Evolutionary conservation across 805 yeast genomes (phyloP).

Genomic region (Teunomyces gatunensis): DNA sequence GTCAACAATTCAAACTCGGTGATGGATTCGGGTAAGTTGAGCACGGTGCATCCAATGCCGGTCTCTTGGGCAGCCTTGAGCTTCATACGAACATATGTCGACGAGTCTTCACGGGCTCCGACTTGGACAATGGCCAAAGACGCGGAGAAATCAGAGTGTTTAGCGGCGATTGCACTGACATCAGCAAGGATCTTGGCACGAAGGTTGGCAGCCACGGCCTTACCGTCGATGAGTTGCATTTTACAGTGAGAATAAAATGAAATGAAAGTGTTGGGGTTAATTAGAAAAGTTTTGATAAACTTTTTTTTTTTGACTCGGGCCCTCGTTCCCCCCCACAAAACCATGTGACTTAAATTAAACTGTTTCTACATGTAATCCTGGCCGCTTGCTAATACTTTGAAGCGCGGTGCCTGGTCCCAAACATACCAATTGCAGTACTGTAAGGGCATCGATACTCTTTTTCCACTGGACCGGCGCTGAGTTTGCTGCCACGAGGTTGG

Average conservation of each 20-base stretch:
- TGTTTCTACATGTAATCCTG: background rate
- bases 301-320: conserved; percentile 1
- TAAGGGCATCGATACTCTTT: conserved; percentile 25
- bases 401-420: conserved; percentile 42
- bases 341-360: background rate
- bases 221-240: conserved; percentile 43
- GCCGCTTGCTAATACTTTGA: conserved; percentile 12
- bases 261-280: background rate
- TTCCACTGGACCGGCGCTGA: conserved; percentile 46
- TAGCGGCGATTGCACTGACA: conserved; percentile 38
- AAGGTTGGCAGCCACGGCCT: conserved; percentile 40
- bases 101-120: conserved; percentile 73
- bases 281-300: too few species aligned
- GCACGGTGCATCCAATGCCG: conserved; percentile 58
- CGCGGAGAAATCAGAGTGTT: conserved; percentile 59
- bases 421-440: conserved; percentile 22
- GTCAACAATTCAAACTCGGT: conserved; percentile 55
- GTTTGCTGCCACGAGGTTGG: conserved; percentile 37
- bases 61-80: conserved; percentile 73
- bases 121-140: conserved; percentile 70
- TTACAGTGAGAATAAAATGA: background rate
- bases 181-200: conserved; percentile 39
- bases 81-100: conserved; percentile 81
- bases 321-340: background rate
- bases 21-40: conserved; percentile 56